Percentiles rank a stretch among this genome's conserved stretches.
These are phyloP conservation scores for Candida frijolesensis DNA, from an alignment of 1,139 yeast species.

Conservation along the genomic window DNA sequence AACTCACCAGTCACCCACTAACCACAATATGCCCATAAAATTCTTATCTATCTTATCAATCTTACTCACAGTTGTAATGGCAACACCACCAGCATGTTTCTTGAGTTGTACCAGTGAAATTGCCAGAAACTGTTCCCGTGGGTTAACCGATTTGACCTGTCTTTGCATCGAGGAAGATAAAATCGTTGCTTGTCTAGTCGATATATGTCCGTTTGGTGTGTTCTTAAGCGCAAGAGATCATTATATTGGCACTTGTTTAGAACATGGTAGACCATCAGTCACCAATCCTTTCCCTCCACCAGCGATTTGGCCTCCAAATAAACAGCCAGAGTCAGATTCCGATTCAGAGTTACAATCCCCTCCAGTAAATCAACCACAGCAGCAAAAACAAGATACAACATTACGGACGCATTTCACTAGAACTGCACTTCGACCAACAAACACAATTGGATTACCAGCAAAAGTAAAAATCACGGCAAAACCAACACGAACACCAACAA, in stretches of 20 bases:
- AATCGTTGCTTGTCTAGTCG: slow-evolving; percentile 48
- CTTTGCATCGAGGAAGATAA: slow-evolving; percentile 40
- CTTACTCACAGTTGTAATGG: slow-evolving; percentile 16
- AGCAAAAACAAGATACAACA: slow-evolving; percentile 2
- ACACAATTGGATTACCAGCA: not conserved
- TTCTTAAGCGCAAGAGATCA: slow-evolving; percentile 56
- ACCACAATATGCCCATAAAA: not conserved
- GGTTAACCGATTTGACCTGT: slow-evolving; percentile 40
- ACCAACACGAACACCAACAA: no score
- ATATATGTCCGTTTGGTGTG: slow-evolving; percentile 50
- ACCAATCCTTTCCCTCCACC: slow-evolving; percentile 17
- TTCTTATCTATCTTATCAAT: slow-evolving; percentile 2
- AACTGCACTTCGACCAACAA: not conserved
- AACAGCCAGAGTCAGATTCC: not conserved
- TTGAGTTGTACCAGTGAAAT: slow-evolving; percentile 45
- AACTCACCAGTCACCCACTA: not conserved
- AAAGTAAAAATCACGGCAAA: not conserved
- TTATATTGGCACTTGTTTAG: slow-evolving; percentile 55
- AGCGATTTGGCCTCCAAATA: slow-evolving; percentile 14
- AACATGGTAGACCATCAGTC: slow-evolving; percentile 26
- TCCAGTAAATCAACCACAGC: not conserved
- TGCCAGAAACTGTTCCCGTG: slow-evolving; percentile 33
- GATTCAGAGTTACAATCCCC: not conserved
- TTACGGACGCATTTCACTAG: not conserved
- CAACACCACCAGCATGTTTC: slow-evolving; percentile 60